These are phyloP conservation scores for Jatropha podagrica DNA, from an alignment of 441 rosid species.

Conservation along the genomic window DNA sequence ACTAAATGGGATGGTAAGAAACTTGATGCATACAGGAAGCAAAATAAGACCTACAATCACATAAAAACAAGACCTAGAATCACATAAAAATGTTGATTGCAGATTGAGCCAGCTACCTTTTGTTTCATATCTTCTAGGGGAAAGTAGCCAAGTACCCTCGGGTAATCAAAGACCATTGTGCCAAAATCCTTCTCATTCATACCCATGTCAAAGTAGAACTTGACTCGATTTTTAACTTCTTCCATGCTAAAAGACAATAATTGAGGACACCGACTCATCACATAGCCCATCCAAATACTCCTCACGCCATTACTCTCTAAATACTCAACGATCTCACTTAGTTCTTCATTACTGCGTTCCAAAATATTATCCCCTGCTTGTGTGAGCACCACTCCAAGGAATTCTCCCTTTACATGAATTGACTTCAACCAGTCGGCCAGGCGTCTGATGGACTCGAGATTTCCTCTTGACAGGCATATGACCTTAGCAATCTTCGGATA, in stretches of 20 bases:
- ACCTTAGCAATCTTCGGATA: conserved; percentile 78
- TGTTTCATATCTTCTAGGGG: conserved; percentile 75
- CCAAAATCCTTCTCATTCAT: conserved; percentile 83
- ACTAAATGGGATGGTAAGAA: background rate
- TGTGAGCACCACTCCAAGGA: conserved; percentile 62
- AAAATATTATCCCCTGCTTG: conserved; percentile 66
- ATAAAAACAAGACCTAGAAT: conserved; percentile 5
- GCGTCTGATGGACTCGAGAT: conserved; percentile 57
- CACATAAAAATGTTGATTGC: background rate
- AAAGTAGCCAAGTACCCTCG: conserved; percentile 64
- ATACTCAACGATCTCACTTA: conserved; percentile 64
- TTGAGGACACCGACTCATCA: conserved; percentile 71
- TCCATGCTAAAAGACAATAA: conserved; percentile 62
- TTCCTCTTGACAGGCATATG: conserved; percentile 64
- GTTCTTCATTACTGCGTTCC: conserved; percentile 47
- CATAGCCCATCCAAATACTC: conserved; percentile 87
- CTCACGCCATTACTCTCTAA: conserved; percentile 77
- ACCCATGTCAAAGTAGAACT: conserved; percentile 70
- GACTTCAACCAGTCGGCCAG: conserved; percentile 71
- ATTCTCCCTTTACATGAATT: conserved; percentile 72
- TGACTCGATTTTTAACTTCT: conserved; percentile 60
- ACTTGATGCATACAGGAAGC: background rate
- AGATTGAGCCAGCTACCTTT: conserved; percentile 46
- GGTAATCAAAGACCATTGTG: conserved; percentile 86
- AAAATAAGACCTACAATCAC: background rate